Evolutionary conservation across 192 early-diverging fungal genomes (phyloP), one percentile per base, ranked within the genome.

Genomic region (Backusella tarrabulga): DNA sequence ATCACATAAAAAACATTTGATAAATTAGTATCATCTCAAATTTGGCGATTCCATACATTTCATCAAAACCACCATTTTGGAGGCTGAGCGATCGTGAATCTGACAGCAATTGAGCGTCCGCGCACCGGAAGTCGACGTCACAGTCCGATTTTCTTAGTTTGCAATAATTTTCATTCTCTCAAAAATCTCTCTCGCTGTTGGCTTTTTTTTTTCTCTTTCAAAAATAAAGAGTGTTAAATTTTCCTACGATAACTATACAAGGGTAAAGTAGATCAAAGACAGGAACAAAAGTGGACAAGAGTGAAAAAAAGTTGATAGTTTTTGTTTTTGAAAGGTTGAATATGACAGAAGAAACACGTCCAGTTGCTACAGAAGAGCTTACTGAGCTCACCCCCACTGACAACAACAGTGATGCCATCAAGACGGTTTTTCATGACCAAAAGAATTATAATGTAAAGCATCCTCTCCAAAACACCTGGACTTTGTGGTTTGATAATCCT

Each of bases 401-500:
- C 26, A 69, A 69, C 73, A 68, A 76, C 73, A 40, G 42, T 34
- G 54, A 60, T 60, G 54, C 54, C 54, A 60, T 87, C 34, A 85
- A 75, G 52, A 91, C 90, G 8, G 87, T 89, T 42, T 88, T 94
- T 73, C 83, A 83, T 26, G 91, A 94, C 81, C 85, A 88, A 14
- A 72, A 83, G 11, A 84, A 91, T 78, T 95, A 90, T 83, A 94
- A 92, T 75, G 92, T 92, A 14, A 96, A 95, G 86, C 98, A 99
- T 80, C 92, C 91, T 68, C 91, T 99, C 52, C 90, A 97, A 80
- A 84, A 93, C 67, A 81, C 84, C 35, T 99, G 98, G 98, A 96
- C 97, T 32, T 85, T 99, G 75, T 99, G 96, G 96, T 98, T 92
- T 81, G 96, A 98, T 83, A 92, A 92, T 81, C 95, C 95, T 52